Percentiles rank a stretch among this genome's conserved stretches.
phyloP scores from a whole-genome alignment of 192 early-diverging fungal genomes.

The Rhizophagus clarus region DNA sequence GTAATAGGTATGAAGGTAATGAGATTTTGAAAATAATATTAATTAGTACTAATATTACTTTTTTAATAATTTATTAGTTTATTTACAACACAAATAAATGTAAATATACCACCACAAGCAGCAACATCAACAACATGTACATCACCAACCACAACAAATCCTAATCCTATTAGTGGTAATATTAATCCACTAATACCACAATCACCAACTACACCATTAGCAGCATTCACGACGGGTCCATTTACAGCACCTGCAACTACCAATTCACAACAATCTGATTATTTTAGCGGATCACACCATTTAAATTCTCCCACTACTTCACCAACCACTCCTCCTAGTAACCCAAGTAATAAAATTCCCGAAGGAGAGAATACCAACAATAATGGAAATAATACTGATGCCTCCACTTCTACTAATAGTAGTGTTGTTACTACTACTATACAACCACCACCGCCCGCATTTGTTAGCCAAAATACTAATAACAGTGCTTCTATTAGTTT shows the following conservation, averaged over 20 bases:
- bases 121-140: not conserved
- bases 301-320: not conserved
- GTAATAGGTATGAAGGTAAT: not conserved
- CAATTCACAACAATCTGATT: slow-evolving; percentile 31
- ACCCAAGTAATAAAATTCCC: not conserved
- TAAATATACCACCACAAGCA: not conserved
- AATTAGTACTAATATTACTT: not conserved
- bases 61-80: not conserved
- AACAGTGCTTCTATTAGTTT: slow-evolving; percentile 28
- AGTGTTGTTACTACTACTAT: slow-evolving; percentile 22
- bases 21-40: not conserved
- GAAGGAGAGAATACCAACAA: not conserved
- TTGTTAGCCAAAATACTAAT: slow-evolving; percentile 32
- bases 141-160: not conserved
- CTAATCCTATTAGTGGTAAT: not conserved
- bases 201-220: slow-evolving; percentile 29
- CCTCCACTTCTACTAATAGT: not conserved
- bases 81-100: not conserved
- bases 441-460: slow-evolving; percentile 45
- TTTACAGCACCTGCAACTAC: slow-evolving; percentile 39
- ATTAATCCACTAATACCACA: not conserved
- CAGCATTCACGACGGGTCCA: slow-evolving; percentile 39
- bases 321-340: slow-evolving; percentile 10
- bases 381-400: not conserved
- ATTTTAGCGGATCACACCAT: slow-evolving; percentile 41